Percentiles rank a stretch among this genome's conserved stretches.
phyloP scores from a whole-genome alignment of 768 basidiomycete genomes.

The Termitomyces sp. region DNA sequence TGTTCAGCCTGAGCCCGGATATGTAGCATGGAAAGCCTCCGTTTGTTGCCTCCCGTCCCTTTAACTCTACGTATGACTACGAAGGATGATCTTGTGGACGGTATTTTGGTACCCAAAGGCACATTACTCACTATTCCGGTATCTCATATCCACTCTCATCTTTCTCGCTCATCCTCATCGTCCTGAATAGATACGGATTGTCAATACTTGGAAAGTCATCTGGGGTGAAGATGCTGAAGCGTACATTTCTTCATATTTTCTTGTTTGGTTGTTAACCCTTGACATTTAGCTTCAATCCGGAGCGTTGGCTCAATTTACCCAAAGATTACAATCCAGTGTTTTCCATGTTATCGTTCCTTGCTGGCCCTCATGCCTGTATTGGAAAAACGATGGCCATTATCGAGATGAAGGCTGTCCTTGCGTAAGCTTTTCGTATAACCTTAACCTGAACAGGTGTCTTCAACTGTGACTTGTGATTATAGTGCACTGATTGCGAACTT shows the following conservation, averaged over 20 bases:
- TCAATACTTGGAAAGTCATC: conserved; percentile 44
- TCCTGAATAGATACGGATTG: conserved; percentile 31
- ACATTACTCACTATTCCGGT: conserved; percentile 40
- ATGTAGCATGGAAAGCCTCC: conserved; percentile 36
- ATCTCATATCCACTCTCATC: background rate
- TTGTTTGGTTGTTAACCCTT: background rate
- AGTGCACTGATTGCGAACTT: conserved; percentile 30
- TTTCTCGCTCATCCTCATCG: background rate
- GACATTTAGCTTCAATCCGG: conserved; percentile 35
- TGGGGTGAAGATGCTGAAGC: conserved; percentile 51
- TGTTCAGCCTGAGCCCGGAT: background rate
- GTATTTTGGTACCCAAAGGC: conserved; percentile 39
- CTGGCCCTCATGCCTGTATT: conserved; percentile 39
- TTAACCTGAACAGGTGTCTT: conserved; percentile 16
- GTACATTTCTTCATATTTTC: conserved; percentile 19
- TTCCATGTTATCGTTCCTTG: conserved; percentile 35
- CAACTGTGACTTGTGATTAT: conserved; percentile 6
- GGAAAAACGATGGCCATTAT: conserved; percentile 40
- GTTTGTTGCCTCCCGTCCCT: conserved; percentile 39
- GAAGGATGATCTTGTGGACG: conserved; percentile 37
- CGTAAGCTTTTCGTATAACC: conserved; percentile 14
- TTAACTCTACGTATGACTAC: conserved; percentile 30
- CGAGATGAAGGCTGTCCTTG: conserved; percentile 39
- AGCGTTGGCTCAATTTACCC: conserved; percentile 40
- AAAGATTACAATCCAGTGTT: conserved; percentile 28